Base-by-base conservation (phyloP, 352 stramenopile species). In the Thraustochytrium sp. region DNA sequence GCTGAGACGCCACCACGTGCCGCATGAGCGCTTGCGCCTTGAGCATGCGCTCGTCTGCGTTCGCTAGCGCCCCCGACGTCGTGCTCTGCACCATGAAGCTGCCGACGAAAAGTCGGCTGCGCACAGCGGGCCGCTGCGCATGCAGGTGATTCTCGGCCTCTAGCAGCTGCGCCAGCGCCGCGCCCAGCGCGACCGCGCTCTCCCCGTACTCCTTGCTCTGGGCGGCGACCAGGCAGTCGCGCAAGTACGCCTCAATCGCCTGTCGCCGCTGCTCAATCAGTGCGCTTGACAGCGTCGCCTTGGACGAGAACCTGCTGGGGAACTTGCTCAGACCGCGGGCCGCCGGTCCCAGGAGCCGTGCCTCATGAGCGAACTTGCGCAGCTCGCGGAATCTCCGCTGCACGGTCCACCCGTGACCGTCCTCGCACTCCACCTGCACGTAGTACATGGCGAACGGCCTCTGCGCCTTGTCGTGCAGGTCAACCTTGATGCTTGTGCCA, bases 321-420 rank as follows among this genome's bases (percentile, higher is more conserved):
- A 80, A 80, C 2, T 51, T 46, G n/a, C n/a, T n/a, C n/a, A n/a
- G n/a, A n/a, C n/a, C n/a, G n/a, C n/a, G n/a, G n/a, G n/a, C n/a
- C n/a, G n/a, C n/a, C n/a, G n/a, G n/a, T n/a, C 26, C 11, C n/a
- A 62, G 68, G 5, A 64, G 29, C 34, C 34, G 23, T 18, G 63
- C 53, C 13, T 31, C 13, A 18, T 48, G 31, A 8, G 68, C 48
- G 9, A 68, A 64, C 18, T 34, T 72, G 37, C 11, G 26, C 13
- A 80, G 68, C 37, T 80, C 68, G 26, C 34, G 40, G 31, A 80
- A 80, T 16, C 68, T 23, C 11, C 46, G 42, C 44, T 80, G 31
- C 44, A 80, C 68, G 2, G 68, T 80, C 68, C 68, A 80, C 11
- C 68, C 68, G 37, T 29, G 34, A 1, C 68, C 68, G 31, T 80